These are phyloP conservation scores for Parasarocladium wereldwijsianum DNA, from an alignment of 2,329 filamentous ascomycete species.

Conservation along the genomic window DNA sequence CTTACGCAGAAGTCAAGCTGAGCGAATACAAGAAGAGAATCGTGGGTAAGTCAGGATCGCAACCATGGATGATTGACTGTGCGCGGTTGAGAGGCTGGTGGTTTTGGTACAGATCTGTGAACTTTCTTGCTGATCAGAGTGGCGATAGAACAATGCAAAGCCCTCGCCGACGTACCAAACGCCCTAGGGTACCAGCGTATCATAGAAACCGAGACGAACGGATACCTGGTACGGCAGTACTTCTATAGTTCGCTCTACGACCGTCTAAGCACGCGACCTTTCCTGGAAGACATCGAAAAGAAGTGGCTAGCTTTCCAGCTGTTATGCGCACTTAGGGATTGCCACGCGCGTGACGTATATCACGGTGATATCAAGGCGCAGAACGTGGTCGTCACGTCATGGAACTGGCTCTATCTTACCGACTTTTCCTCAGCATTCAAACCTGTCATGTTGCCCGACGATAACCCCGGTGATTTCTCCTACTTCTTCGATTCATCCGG, in stretches of 20 bases:
- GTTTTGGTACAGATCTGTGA: background rate
- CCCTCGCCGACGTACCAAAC: slow-evolving; percentile 74
- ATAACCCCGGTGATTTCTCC: slow-evolving; percentile 93
- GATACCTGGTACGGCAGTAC: slow-evolving; percentile 87
- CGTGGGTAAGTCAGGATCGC: slow-evolving; percentile 39
- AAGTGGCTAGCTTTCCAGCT: slow-evolving; percentile 97
- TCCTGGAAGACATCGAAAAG: slow-evolving; percentile 94
- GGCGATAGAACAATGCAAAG: slow-evolving; percentile 58
- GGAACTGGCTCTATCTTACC: slow-evolving; percentile 98
- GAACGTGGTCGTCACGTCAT: slow-evolving; percentile 91
- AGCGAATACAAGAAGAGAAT: slow-evolving; percentile 66
- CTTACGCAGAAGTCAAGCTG: slow-evolving; percentile 68
- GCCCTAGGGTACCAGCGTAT: slow-evolving; percentile 81
- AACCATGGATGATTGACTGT: background rate
- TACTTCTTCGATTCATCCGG: slow-evolving; percentile 96
- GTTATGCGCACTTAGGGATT: slow-evolving; percentile 81
- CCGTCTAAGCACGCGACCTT: slow-evolving; percentile 87
- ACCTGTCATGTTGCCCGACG: slow-evolving; percentile 81
- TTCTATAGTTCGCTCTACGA: slow-evolving; percentile 96
- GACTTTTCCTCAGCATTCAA: slow-evolving; percentile 97
- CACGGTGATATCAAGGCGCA: slow-evolving; percentile 99
- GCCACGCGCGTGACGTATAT: slow-evolving; percentile 75
- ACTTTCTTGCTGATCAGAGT: slow-evolving; percentile 1
- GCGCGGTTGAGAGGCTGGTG: too few species aligned
- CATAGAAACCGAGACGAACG: slow-evolving; percentile 80